These are phyloP conservation scores for Sphaerobolus stellatus DNA, from an alignment of 1,284 basidiomycete genomes.

Conservation along the genomic window DNA sequence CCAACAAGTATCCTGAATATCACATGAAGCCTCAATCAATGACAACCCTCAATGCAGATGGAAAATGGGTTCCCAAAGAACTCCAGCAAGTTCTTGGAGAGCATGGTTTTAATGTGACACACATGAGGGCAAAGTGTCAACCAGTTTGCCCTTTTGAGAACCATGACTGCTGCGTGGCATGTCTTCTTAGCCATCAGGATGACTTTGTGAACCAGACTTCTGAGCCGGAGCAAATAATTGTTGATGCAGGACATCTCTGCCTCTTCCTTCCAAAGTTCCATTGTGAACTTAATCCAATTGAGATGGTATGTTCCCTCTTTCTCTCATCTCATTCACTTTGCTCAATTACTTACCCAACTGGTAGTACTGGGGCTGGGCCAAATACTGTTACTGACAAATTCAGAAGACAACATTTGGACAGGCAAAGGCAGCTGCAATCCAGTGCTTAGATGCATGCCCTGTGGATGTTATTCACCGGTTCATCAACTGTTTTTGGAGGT, in stretches of 20 bases:
- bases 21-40: slow-evolving; percentile 32
- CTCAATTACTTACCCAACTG: no score
- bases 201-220: slow-evolving; percentile 36
- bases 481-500: no score
- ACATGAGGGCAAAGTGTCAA: slow-evolving; percentile 26
- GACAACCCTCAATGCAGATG: slow-evolving; percentile 25
- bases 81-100: slow-evolving; percentile 33
- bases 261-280: slow-evolving; percentile 30
- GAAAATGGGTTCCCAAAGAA: slow-evolving; percentile 34
- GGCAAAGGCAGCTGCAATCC: no score
- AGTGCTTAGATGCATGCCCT: no score
- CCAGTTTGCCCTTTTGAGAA: slow-evolving; percentile 31
- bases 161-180: slow-evolving; percentile 33
- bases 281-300: no score
- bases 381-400: no score
- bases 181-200: slow-evolving; percentile 31
- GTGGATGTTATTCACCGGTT: no score
- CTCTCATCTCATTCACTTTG: no score
- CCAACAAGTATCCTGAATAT: slow-evolving; percentile 24
- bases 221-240: slow-evolving; percentile 25
- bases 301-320: no score
- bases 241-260: slow-evolving; percentile 24
- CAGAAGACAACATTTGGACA: no score
- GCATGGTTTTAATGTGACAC: slow-evolving; percentile 30
- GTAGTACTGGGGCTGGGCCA: no score